Conservation (phyloP, 305 asterid genomes). For the Striga hermonthica region DNA sequence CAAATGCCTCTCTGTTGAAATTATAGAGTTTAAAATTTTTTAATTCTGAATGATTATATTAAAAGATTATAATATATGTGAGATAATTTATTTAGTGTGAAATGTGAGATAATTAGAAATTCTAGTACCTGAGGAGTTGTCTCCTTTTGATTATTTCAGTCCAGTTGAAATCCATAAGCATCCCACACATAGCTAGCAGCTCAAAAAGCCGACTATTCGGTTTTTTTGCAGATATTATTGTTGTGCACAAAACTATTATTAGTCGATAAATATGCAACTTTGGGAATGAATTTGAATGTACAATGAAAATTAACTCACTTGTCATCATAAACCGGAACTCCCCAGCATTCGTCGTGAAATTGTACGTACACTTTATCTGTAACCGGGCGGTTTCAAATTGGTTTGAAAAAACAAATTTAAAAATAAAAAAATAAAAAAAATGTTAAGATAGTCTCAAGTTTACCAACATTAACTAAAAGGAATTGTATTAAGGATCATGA, state of each 20-base stretch:
- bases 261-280: too few relatives aligned
- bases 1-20: conserved; percentile 57
- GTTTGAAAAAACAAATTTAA: too few relatives aligned
- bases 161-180: conserved; percentile 96
- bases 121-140: conserved; percentile 54
- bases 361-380: conserved; percentile 74
- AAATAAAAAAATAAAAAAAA: too few relatives aligned
- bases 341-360: conserved; percentile 98
- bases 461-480: too few relatives aligned
- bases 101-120: neutral
- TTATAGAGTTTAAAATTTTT: too few relatives aligned
- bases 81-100: too few relatives aligned
- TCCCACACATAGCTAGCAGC: conserved; percentile 87
- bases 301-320: conserved; percentile 44
- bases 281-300: neutral
- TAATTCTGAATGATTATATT: too few relatives aligned
- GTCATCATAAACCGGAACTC: conserved; percentile 91
- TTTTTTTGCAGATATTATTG: neutral
- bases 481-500: too few relatives aligned
- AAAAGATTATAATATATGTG: neutral
- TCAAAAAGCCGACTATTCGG: conserved; percentile 63
- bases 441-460: too few relatives aligned
- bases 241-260: neutral
- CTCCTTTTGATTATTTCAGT: conserved; percentile 80
- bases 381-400: too few relatives aligned